These are phyloP conservation scores for Lobosporangium transversale DNA, from an alignment of 192 early-diverging fungal species.

Conservation along the genomic window DNA sequence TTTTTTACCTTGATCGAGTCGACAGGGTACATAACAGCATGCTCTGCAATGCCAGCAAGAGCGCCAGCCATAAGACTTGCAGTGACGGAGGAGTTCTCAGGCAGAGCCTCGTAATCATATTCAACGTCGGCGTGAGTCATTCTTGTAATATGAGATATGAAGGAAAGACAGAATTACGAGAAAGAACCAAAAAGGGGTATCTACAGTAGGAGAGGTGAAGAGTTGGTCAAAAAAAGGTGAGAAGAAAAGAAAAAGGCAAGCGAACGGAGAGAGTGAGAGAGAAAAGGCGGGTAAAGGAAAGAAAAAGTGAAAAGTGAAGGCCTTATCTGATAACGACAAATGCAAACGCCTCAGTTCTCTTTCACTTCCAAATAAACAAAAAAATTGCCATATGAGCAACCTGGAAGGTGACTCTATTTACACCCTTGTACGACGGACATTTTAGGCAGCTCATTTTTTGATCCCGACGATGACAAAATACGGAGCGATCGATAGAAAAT, in stretches of 20 bases:
- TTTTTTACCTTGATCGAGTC: slow-evolving; percentile 92
- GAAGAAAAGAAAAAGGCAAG: background rate
- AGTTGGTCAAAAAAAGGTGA: background rate
- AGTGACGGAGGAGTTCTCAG: slow-evolving; percentile 75
- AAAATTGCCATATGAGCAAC: too few relatives aligned
- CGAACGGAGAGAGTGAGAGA: background rate
- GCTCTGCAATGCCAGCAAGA: slow-evolving; percentile 94
- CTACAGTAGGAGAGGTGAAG: background rate
- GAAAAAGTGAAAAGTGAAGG: background rate
- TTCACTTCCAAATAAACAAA: too few relatives aligned
- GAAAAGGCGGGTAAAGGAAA: background rate
- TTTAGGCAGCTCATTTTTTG: too few relatives aligned
- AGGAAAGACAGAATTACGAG: background rate
- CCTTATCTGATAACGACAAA: slow-evolving; percentile 1
- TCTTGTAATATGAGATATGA: slow-evolving; percentile 11
- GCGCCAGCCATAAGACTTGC: slow-evolving; percentile 92
- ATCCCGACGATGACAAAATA: too few relatives aligned
- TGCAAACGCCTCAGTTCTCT: too few relatives aligned
- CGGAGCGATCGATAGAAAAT: too few relatives aligned
- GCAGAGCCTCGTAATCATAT: slow-evolving; percentile 92
- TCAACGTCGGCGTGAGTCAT: slow-evolving; percentile 58
- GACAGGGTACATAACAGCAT: slow-evolving; percentile 94
- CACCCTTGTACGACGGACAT: too few relatives aligned
- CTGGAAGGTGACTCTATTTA: too few relatives aligned
- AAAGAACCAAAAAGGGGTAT: background rate